Percentiles rank a stretch among this genome's conserved stretches.
Conservation (phyloP, 2,329 filamentous ascomycete species). For the Botrytis elliptica region DNA sequence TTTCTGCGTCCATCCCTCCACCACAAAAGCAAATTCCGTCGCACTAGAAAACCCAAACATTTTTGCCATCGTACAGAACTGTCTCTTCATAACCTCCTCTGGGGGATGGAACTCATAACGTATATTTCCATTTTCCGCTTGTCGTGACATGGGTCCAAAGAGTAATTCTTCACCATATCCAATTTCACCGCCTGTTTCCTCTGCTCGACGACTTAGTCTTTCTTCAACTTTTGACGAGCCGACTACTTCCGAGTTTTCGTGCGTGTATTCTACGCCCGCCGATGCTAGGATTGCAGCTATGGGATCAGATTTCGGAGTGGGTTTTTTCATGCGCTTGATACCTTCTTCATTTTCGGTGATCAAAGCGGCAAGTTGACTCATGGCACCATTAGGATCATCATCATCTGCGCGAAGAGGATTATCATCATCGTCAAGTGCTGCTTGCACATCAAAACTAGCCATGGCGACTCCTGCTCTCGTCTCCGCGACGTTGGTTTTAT, state of each 20-base stretch:
- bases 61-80: conserved; percentile 88
- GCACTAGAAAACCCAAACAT: conserved; percentile 73
- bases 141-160: conserved; percentile 50
- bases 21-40: conserved; percentile 82
- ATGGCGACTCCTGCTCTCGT: conserved; percentile 81
- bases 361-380: conserved; percentile 69
- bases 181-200: conserved; percentile 42
- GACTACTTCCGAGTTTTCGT: conserved; percentile 94
- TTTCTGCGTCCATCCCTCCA: conserved; percentile 87
- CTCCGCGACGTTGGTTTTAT: conserved; percentile 97
- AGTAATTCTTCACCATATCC: conserved; percentile 54
- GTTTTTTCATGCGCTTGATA: conserved; percentile 41
- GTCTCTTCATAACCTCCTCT: conserved; percentile 68
- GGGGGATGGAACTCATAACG: conserved; percentile 57
- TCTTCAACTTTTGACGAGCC: conserved; percentile 91
- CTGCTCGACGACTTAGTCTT: conserved; percentile 72
- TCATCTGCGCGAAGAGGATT: conserved; percentile 43
- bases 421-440: conserved; percentile 56
- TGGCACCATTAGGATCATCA: conserved; percentile 58
- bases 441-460: conserved; percentile 70
- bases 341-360: conserved; percentile 51
- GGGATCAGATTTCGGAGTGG: conserved; percentile 59
- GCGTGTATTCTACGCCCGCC: conserved; percentile 90
- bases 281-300: conserved; percentile 85
- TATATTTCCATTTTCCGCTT: conserved; percentile 31